These are phyloP conservation scores for Eucalyptus polyanthemos DNA, from an alignment of 345 rosid genomes.

Conservation along the genomic window DNA sequence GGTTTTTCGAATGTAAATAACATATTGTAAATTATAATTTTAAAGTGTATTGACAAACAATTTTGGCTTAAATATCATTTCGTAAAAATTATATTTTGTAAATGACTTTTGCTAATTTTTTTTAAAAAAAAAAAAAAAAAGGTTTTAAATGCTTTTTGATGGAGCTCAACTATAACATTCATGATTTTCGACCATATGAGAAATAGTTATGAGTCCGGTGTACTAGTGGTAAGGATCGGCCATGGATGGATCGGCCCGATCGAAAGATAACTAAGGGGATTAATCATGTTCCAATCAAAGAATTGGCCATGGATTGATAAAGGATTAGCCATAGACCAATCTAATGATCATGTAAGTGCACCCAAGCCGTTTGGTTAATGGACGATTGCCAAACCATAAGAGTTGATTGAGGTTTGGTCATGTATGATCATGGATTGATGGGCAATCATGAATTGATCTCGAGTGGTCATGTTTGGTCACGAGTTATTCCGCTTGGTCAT, in stretches of 20 bases:
- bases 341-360: too few relatives aligned
- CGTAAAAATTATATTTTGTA: too few relatives aligned
- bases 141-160: too few relatives aligned
- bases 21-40: rapidly evolving
- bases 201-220: rapidly evolving
- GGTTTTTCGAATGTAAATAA: too few relatives aligned
- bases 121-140: too few relatives aligned
- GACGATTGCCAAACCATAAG: rapidly evolving
- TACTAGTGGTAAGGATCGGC: too few relatives aligned
- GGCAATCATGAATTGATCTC: rapidly evolving
- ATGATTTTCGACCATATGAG: rapidly evolving
- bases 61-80: rapidly evolving
- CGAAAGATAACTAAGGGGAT: rapidly evolving
- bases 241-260: rapidly evolving
- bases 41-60: rapidly evolving
- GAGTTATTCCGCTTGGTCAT: rapidly evolving
- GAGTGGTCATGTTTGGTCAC: too few relatives aligned
- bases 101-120: background rate
- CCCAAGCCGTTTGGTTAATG: rapidly evolving
- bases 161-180: too few relatives aligned
- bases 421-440: rapidly evolving
- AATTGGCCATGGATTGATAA: too few relatives aligned
- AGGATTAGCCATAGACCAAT: rapidly evolving
- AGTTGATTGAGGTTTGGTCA: too few relatives aligned
- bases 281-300: too few relatives aligned